phyloP scores from a whole-genome alignment of 2,329 filamentous ascomycete genomes.

The Byssochlamys sp. region DNA sequence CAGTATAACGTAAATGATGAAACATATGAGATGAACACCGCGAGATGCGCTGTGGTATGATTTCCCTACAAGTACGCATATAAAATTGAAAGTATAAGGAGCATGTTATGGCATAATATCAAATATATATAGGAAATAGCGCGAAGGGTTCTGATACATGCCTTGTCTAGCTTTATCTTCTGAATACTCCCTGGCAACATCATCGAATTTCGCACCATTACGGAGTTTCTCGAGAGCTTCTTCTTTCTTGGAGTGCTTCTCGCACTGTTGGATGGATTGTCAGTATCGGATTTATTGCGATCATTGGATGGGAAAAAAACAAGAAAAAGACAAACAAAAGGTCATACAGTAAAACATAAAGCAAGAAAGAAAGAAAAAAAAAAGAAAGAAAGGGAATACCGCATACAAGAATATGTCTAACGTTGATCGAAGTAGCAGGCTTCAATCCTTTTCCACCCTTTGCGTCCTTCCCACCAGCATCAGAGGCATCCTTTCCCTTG shows the following conservation, averaged over 20 bases:
- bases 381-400: constrained; percentile 1
- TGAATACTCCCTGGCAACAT: constrained; percentile 54
- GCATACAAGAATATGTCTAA: constrained; percentile 52
- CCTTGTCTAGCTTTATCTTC: constrained; percentile 57
- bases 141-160: constrained; percentile 13
- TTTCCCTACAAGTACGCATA: too few relatives aligned
- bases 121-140: constrained; percentile 3
- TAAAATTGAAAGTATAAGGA: background rate
- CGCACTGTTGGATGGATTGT: constrained; percentile 34
- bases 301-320: background rate
- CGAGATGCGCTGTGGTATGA: too few relatives aligned
- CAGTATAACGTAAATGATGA: too few relatives aligned
- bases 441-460: constrained; percentile 42
- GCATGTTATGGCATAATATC: background rate
- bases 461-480: constrained; percentile 20
- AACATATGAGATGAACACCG: too few relatives aligned
- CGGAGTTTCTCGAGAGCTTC: constrained; percentile 53
- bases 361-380: background rate
- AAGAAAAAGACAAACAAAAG: background rate
- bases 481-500: constrained; percentile 31
- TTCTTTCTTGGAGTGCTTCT: constrained; percentile 57
- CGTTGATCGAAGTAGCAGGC: constrained; percentile 54
- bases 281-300: background rate
- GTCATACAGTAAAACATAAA: background rate
- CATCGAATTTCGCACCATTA: constrained; percentile 54